Evolutionary conservation across 2,329 filamentous ascomycete species (phyloP).

Genomic region (Corynespora cassiicola): DNA sequence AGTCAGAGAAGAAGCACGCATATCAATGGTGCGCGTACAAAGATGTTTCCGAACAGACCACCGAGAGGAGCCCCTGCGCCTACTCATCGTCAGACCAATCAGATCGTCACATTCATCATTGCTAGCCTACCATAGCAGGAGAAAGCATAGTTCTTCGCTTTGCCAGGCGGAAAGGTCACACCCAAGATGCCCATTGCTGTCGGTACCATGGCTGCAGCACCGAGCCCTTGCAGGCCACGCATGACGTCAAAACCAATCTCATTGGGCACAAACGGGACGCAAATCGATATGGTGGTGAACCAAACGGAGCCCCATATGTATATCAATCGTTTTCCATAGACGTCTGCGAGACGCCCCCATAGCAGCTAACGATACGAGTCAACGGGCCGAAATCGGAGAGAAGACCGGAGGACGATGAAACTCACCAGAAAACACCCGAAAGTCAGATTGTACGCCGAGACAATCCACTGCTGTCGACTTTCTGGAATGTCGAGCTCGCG

Average conservation of each 20-base stretch:
- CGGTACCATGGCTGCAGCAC: conserved; percentile 72
- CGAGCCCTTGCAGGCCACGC: conserved; percentile 70
- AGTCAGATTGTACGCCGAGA: conserved; percentile 69
- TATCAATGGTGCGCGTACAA: conserved; percentile 62
- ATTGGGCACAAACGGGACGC: conserved; percentile 69
- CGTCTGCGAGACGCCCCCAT: conserved; percentile 72
- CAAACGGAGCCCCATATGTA: conserved; percentile 70
- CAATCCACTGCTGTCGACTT: conserved; percentile 68
- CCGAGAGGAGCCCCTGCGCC: conserved; percentile 70
- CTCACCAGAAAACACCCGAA: conserved; percentile 69
- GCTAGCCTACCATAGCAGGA: conserved; percentile 58
- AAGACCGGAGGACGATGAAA: not conserved
- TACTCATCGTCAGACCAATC: conserved; percentile 15
- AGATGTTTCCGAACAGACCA: conserved; percentile 68
- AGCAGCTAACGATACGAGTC: conserved; percentile 50
- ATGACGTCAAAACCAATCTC: conserved; percentile 74
- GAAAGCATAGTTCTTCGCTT: conserved; percentile 75
- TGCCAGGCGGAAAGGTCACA: conserved; percentile 70
- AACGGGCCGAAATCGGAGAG: conserved; percentile 4
- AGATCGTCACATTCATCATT: not conserved
- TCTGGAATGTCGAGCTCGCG: conserved; percentile 63
- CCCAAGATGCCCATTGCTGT: conserved; percentile 75
- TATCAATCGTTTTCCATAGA: conserved; percentile 70
- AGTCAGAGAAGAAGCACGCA: conserved; percentile 4
- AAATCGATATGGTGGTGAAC: conserved; percentile 64